phyloP scores from a whole-genome alignment of 1,284 basidiomycete species.

The Mycosarcoma mackinlayi region DNA sequence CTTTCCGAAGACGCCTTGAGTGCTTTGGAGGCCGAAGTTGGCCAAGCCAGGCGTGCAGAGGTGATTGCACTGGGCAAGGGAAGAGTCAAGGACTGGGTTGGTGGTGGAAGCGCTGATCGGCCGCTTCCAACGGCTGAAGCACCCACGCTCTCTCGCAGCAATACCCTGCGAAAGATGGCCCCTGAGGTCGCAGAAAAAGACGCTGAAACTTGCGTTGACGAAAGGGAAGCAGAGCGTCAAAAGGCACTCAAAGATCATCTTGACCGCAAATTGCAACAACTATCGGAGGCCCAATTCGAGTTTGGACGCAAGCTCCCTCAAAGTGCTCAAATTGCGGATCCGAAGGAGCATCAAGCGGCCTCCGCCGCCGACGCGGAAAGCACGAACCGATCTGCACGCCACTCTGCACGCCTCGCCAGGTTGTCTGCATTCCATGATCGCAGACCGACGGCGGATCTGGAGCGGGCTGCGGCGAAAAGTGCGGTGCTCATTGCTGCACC shows the following conservation, averaged over 20 bases:
- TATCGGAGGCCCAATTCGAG: constrained; percentile 22
- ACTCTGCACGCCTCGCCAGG: constrained; percentile 10
- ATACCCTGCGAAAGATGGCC: constrained; percentile 27
- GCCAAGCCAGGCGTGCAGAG: constrained; percentile 43
- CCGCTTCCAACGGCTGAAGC: constrained; percentile 22
- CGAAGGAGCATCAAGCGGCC: not conserved
- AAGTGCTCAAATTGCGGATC: constrained; percentile 3
- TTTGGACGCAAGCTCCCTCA: not conserved
- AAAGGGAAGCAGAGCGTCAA: constrained; percentile 20
- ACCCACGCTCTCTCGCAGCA: constrained; percentile 40
- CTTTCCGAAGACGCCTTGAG: constrained; percentile 44
- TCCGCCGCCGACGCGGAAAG: not conserved
- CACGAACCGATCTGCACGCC: not conserved
- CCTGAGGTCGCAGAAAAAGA: not conserved
- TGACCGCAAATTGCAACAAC: constrained; percentile 15
- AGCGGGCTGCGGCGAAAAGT: not conserved
- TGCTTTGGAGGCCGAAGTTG: constrained; percentile 49
- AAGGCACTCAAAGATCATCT: constrained; percentile 25
- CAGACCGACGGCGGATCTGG: not conserved
- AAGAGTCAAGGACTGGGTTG: constrained; percentile 50
- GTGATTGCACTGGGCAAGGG: constrained; percentile 48
- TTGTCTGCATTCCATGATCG: constrained; percentile 47
- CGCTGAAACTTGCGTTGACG: not conserved
- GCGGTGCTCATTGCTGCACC: not conserved
- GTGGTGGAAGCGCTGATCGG: constrained; percentile 15